Evolutionary conservation across 2,329 filamentous ascomycete genomes (phyloP).

Genomic region (Colletotrichum graminicola): DNA sequence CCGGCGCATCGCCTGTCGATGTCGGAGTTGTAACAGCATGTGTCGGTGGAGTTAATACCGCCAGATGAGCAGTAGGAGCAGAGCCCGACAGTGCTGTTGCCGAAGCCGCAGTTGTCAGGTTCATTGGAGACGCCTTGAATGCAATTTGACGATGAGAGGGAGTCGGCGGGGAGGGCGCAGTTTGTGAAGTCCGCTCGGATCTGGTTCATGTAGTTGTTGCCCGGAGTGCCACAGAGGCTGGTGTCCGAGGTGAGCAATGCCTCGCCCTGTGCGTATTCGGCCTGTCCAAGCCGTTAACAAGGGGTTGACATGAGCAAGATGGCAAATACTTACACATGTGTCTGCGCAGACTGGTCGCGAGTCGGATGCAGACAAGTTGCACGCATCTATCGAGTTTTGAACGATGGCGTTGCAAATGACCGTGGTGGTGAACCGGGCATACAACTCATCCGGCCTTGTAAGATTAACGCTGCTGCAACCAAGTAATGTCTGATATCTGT

Average conservation of each 20-base stretch:
- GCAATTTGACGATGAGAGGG: slow-evolving; percentile 79
- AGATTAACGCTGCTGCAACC: slow-evolving; percentile 85
- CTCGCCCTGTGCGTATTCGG: slow-evolving; percentile 89
- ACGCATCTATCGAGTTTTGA: slow-evolving; percentile 83
- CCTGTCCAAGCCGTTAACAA: slow-evolving; percentile 60
- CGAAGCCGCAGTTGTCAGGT: slow-evolving; percentile 87
- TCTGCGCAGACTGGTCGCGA: slow-evolving; percentile 88
- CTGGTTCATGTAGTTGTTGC: slow-evolving; percentile 75
- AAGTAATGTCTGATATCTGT: slow-evolving; percentile 83
- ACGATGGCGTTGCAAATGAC: slow-evolving; percentile 94
- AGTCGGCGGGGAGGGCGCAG: slow-evolving; percentile 84
- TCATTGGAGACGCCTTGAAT: slow-evolving; percentile 85
- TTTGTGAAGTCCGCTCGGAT: slow-evolving; percentile 94
- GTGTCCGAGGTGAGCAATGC: slow-evolving; percentile 83
- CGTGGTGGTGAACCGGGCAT: slow-evolving; percentile 92
- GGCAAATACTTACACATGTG: slow-evolving; percentile 75
- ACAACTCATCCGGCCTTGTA: slow-evolving; percentile 82
- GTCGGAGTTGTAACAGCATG: slow-evolving; percentile 88
- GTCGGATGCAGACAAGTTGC: slow-evolving; percentile 72
- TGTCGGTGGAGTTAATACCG: slow-evolving; percentile 92
- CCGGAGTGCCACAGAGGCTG: slow-evolving; percentile 77
- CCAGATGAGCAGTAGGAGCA: slow-evolving; percentile 89
- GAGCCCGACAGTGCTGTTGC: slow-evolving; percentile 77
- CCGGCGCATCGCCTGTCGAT: slow-evolving; percentile 79
- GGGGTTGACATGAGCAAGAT: slow-evolving; percentile 18